Conservation (phyloP, 2,329 filamentous ascomycete species). For the Chrysoporthe austroafricana region DNA sequence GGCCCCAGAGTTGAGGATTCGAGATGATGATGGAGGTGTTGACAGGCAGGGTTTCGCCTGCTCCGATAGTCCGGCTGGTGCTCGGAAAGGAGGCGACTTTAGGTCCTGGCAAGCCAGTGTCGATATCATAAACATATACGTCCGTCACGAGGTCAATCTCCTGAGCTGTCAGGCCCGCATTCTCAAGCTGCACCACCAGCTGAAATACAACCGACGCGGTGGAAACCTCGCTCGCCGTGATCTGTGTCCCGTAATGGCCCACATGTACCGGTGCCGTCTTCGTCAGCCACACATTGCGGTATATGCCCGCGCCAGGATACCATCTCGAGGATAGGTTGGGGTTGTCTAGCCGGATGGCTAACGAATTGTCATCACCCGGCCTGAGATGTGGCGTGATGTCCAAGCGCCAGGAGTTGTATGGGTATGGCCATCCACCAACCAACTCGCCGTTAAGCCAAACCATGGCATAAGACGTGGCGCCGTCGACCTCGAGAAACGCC, state of each 20-base stretch:
- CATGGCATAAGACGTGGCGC: slow-evolving; percentile 55
- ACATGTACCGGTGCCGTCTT: slow-evolving; percentile 52
- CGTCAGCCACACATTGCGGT: slow-evolving; percentile 58
- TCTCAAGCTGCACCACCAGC: slow-evolving; percentile 51
- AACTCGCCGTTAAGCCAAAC: slow-evolving; percentile 56
- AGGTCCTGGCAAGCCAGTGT: slow-evolving; percentile 34
- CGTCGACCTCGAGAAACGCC: slow-evolving; percentile 53
- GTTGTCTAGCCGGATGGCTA: slow-evolving; percentile 58
- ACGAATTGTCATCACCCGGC: slow-evolving; percentile 42
- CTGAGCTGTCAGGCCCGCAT: slow-evolving; percentile 39
- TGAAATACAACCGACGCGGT: slow-evolving; percentile 48
- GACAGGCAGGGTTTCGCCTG: slow-evolving; percentile 38
- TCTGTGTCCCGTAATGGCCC: slow-evolving; percentile 52
- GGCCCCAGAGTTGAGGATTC: slow-evolving; percentile 53
- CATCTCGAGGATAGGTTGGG: slow-evolving; percentile 52
- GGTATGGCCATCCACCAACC: slow-evolving; percentile 56
- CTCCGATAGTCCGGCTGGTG: slow-evolving; percentile 36
- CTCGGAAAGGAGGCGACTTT: slow-evolving; percentile 42
- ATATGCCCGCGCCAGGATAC: slow-evolving; percentile 59
- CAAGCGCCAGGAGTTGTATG: slow-evolving; percentile 55
- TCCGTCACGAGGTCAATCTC: slow-evolving; percentile 46
- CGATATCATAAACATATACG: slow-evolving; percentile 43
- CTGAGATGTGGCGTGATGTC: slow-evolving; percentile 50
- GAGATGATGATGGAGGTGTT: slow-evolving; percentile 41
- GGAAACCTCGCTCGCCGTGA: slow-evolving; percentile 52